A percentile compares a stretch with the other conserved stretches of the same genome.
phyloP scores from a whole-genome alignment of 1,284 basidiomycete species.

The Moniliophthora roreri region DNA sequence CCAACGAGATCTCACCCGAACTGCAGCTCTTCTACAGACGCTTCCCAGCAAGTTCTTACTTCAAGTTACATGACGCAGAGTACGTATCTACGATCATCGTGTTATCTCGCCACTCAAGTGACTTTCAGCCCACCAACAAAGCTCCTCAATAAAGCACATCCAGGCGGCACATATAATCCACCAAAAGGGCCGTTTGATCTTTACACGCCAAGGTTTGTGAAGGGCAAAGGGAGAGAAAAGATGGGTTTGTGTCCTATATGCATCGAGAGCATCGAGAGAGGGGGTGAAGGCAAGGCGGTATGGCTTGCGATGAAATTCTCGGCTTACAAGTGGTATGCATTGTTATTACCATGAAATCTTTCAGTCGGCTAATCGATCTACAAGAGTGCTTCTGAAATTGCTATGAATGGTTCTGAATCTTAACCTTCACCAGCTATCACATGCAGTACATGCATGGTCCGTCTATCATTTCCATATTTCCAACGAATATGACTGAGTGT shows the following conservation, averaged over 20 bases:
- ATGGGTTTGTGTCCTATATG: slow-evolving; percentile 80
- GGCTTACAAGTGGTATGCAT: slow-evolving; percentile 75
- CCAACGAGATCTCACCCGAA: slow-evolving; percentile 43
- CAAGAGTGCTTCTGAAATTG: no score
- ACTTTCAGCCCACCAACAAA: slow-evolving; percentile 32
- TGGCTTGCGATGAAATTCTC: slow-evolving; percentile 82
- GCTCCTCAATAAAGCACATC: slow-evolving; percentile 31
- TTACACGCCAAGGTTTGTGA: slow-evolving; percentile 78
- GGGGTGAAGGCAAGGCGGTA: slow-evolving; percentile 60
- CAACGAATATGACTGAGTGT: background rate
- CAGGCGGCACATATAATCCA: slow-evolving; percentile 56
- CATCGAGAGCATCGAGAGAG: slow-evolving; percentile 55
- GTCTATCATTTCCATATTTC: slow-evolving; percentile 2
- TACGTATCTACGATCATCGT: slow-evolving; percentile 18
- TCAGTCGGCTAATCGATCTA: no score
- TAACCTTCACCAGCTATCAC: slow-evolving; percentile 55
- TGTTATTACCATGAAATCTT: no score
- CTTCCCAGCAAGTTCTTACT: slow-evolving; percentile 60
- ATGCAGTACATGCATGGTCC: slow-evolving; percentile 78
- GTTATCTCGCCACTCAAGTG: background rate
- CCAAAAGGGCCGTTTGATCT: slow-evolving; percentile 61
- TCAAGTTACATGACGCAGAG: slow-evolving; percentile 31
- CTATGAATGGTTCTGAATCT: no score
- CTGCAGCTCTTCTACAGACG: slow-evolving; percentile 65
- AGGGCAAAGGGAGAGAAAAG: slow-evolving; percentile 67